Evolutionary conservation across 2,329 filamentous ascomycete genomes (phyloP), one percentile per base, ranked within the genome.

Genomic region (Scedosporium boydii): DNA sequence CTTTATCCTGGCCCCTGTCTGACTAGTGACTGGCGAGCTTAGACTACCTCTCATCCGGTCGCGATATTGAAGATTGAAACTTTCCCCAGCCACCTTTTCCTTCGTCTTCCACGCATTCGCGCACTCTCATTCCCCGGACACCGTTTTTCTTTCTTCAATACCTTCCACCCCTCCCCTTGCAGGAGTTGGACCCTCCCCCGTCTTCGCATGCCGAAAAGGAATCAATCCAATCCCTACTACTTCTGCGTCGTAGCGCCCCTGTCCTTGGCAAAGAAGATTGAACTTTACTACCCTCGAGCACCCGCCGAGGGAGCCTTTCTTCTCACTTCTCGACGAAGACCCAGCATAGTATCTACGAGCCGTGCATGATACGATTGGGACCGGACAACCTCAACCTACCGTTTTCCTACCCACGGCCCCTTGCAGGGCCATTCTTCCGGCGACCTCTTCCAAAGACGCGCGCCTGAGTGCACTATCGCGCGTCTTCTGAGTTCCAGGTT

Each of bases 361-460:
- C 21, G 21, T 27, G 51, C 51, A 55, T 55, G 51, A 9, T 55
- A 26, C 51, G 18, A 27, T 48, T 55, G 51, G 27, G 51, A 29
- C 23, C 23, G 23, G 23, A 27, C 23, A 14, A 10, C 23, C 23
- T 3, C 12, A 27, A 23, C 58, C 42, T 23, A 29, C 58, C 42
- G 42, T n/a, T 53, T 26, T 53, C 2, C 48, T 21, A 27, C n/a
- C 21, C 21, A 21, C 48, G 48, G 48, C 48, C n/a, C 21, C 29
- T 34, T 53, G 48, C 48, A 53, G 34, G 58, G 42, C 16, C 42
- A 51, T 51, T 51, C 34, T 44, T 57, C 42, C 60, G 60, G 53
- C 60, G 60, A 41, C 65, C 53, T 61, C 64, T 44, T 59, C 34
- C 51, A 38, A 62, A 59, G 46, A 66, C 63, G 64, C 64, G 64